Percentiles rank a stretch among this genome's conserved stretches.
Conservation (phyloP, 2,329 filamentous ascomycete species). For the Anthostomella pinea region DNA sequence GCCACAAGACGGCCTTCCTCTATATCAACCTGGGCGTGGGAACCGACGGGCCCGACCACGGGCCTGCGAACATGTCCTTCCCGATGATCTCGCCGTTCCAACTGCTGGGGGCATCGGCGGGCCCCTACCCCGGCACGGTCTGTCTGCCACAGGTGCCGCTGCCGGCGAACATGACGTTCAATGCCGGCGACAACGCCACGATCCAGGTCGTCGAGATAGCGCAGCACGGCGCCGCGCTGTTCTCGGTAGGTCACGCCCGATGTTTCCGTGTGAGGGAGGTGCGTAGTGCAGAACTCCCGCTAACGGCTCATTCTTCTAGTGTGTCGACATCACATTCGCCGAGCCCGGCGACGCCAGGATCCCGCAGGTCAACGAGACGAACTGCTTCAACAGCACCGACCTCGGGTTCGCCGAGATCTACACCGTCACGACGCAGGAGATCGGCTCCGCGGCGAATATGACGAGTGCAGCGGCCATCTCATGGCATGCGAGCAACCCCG, state of each 20-base stretch:
- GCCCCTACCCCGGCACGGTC: constrained; percentile 82
- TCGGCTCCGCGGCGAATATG: constrained; percentile 35
- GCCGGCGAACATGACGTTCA: constrained; percentile 66
- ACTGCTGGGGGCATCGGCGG: constrained; percentile 75
- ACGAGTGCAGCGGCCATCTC: constrained; percentile 28
- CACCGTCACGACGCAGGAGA: constrained; percentile 54
- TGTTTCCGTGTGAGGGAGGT: background rate
- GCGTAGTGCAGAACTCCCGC: constrained; percentile 1
- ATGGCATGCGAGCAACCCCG: constrained; percentile 17
- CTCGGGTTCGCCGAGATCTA: constrained; percentile 78
- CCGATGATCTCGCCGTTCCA: constrained; percentile 79
- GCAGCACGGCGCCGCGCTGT: constrained; percentile 68
- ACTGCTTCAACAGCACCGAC: constrained; percentile 84
- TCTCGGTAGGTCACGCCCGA: constrained; percentile 52
- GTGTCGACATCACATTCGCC: constrained; percentile 90
- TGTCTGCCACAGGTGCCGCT: constrained; percentile 88
- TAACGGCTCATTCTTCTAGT: constrained; percentile 50
- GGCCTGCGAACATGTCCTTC: constrained; percentile 83
- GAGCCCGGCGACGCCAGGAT: constrained; percentile 68
- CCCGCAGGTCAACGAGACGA: constrained; percentile 69
- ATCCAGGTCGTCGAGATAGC: constrained; percentile 73
- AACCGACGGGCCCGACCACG: constrained; percentile 57
- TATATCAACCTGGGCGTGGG: constrained; percentile 92
- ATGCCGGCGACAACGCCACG: constrained; percentile 78
- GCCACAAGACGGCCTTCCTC: constrained; percentile 76